Conservation (phyloP, 805 yeast genomes). For the Zygoascus ofunaensis region DNA sequence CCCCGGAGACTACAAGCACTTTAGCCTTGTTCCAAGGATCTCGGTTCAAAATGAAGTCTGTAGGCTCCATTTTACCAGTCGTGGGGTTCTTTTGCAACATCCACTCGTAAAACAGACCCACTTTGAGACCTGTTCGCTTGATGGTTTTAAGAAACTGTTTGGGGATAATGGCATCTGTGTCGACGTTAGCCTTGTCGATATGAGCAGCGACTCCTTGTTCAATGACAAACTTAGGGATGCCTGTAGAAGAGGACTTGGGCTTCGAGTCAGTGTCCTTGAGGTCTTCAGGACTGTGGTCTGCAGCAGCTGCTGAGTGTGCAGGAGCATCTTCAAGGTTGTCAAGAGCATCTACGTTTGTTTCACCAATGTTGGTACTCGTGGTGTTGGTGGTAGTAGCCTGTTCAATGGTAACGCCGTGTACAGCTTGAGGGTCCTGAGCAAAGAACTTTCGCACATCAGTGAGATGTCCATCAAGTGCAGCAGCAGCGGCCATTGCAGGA, state of each 20-base stretch:
- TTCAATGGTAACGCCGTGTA: slow-evolving; percentile 29
- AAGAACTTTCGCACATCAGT: slow-evolving; percentile 80
- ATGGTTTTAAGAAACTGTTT: slow-evolving; percentile 96
- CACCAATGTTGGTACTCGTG: background rate
- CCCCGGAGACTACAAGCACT: slow-evolving; percentile 86
- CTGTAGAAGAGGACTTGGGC: slow-evolving; percentile 34
- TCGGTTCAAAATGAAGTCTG: slow-evolving; percentile 86
- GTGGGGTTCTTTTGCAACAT: slow-evolving; percentile 33
- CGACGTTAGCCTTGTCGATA: slow-evolving; percentile 87
- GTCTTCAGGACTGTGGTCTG: slow-evolving; percentile 13
- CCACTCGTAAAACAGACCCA: slow-evolving; percentile 88
- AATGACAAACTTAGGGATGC: slow-evolving; percentile 67
- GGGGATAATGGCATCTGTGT: slow-evolving; percentile 98
- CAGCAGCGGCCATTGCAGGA: slow-evolving; percentile 99
- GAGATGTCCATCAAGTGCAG: slow-evolving; percentile 85
- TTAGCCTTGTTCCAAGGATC: slow-evolving; percentile 74
- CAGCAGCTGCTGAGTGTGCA: slow-evolving; percentile 53
- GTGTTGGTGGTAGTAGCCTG: slow-evolving; percentile 9
- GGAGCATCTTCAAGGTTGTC: slow-evolving; percentile 39
- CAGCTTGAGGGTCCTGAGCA: slow-evolving; percentile 25
- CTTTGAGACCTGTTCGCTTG: slow-evolving; percentile 86
- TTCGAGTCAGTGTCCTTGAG: slow-evolving; percentile 20
- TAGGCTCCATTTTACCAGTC: slow-evolving; percentile 52
- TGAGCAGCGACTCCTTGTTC: slow-evolving; percentile 90
- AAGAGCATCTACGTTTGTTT: slow-evolving; percentile 19